A percentile compares a stretch with the other conserved stretches of the same genome.
Evolutionary conservation across 148 eudicot species (phyloP).

Genomic region (Polygonum maritimum): DNA sequence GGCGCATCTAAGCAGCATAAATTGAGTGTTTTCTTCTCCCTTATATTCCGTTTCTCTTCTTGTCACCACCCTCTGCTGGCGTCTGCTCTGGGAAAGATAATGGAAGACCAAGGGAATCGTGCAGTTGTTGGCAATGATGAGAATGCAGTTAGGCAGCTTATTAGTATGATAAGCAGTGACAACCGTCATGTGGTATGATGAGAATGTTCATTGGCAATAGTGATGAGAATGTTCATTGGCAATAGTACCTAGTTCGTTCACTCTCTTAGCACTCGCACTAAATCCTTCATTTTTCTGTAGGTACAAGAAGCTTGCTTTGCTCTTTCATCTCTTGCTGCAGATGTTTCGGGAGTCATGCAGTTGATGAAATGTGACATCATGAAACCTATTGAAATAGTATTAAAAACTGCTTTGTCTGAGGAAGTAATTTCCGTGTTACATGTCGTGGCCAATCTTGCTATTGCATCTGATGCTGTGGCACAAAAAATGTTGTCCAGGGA

Average conservation of each 20-base stretch:
- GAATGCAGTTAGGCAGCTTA: conserved; percentile 95
- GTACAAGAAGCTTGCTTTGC: conserved; percentile 98
- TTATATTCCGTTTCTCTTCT: conserved; percentile 97
- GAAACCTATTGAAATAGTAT: conserved; percentile 79
- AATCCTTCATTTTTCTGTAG: conserved; percentile 27
- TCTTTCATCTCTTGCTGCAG: conserved; percentile 87
- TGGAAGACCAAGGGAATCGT: conserved; percentile 79
- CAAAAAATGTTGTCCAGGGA: conserved; percentile 88
- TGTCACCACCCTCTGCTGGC: conserved; percentile 97
- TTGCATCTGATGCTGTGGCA: conserved; percentile 80
- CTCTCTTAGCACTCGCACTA: background rate
- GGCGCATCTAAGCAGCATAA: conserved; percentile 88
- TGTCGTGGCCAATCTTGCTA: conserved; percentile 77
- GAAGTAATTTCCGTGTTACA: conserved; percentile 80
- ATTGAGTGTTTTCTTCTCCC: conserved; percentile 94
- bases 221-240: conserved; percentile 14
- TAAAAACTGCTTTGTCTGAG: conserved; percentile 57
- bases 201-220: conserved; percentile 11
- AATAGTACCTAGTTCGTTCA: background rate
- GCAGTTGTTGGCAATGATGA: conserved; percentile 91
- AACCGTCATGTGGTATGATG: conserved; percentile 94
- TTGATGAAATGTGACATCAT: conserved; percentile 91
- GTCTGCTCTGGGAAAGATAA: conserved; percentile 90
- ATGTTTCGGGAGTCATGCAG: conserved; percentile 70
- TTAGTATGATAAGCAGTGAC: conserved; percentile 97